Evolutionary conservation across 2,329 filamentous ascomycete genomes (phyloP).

Genomic region (Fusarium xylarioides): DNA sequence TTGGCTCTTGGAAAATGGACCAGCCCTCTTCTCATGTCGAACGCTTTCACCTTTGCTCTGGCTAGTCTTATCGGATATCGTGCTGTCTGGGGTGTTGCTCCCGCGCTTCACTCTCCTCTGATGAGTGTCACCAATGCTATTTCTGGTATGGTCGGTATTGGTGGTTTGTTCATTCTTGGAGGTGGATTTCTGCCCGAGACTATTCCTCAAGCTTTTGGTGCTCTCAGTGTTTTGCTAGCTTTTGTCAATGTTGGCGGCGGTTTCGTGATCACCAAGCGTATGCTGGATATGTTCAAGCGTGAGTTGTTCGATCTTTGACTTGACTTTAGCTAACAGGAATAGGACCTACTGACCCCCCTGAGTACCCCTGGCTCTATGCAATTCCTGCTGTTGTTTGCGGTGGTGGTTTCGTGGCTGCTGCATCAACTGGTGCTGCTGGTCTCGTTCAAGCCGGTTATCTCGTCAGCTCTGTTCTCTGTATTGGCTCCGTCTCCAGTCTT

Average conservation of each 20-base stretch:
- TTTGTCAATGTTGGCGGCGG: slow-evolving; percentile 91
- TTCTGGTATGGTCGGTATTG: slow-evolving; percentile 89
- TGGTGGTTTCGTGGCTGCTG: slow-evolving; percentile 82
- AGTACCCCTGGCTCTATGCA: slow-evolving; percentile 88
- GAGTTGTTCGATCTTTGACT: slow-evolving; percentile 35
- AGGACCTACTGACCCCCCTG: slow-evolving; percentile 83
- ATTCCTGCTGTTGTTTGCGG: slow-evolving; percentile 81
- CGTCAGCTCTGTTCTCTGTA: slow-evolving; percentile 84
- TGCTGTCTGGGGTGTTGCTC: slow-evolving; percentile 86
- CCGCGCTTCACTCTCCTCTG: slow-evolving; percentile 84
- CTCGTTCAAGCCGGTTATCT: slow-evolving; percentile 89
- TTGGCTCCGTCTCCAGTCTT: slow-evolving; percentile 82
- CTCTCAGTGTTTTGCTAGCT: slow-evolving; percentile 81
- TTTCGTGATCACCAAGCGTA: slow-evolving; percentile 91
- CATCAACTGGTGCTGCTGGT: slow-evolving; percentile 82
- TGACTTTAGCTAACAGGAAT: slow-evolving; percentile 37
- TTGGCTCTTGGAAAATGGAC: slow-evolving; percentile 83
- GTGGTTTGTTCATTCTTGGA: slow-evolving; percentile 88
- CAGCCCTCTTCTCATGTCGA: slow-evolving; percentile 85
- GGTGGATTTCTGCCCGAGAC: slow-evolving; percentile 82
- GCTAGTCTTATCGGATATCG: slow-evolving; percentile 88
- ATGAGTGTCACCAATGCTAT: slow-evolving; percentile 97
- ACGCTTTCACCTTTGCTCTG: slow-evolving; percentile 84
- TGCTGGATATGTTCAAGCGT: slow-evolving; percentile 92
- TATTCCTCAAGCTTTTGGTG: slow-evolving; percentile 80